A percentile compares a stretch with the other conserved stretches of the same genome.
These are phyloP conservation scores for Trametopsis cervina DNA, from an alignment of 768 basidiomycete genomes.

Conservation along the genomic window DNA sequence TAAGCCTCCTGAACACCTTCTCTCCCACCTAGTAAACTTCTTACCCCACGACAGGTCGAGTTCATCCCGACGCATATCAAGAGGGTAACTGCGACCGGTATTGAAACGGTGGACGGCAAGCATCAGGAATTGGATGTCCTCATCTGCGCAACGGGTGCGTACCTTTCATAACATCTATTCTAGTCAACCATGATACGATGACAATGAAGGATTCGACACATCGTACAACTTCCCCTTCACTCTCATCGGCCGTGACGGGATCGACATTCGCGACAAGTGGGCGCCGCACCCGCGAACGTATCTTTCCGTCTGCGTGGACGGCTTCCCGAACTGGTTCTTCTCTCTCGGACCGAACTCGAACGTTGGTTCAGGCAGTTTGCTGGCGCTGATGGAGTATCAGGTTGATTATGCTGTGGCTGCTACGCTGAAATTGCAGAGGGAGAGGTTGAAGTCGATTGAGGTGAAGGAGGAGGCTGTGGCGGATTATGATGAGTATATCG, in stretches of 20 bases:
- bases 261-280: conserved; percentile 46
- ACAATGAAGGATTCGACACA: conserved; percentile 43
- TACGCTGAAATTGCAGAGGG: conserved; percentile 53
- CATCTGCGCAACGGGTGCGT: conserved; percentile 52
- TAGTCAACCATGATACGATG: neutral
- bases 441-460: conserved; percentile 56
- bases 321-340: conserved; percentile 67
- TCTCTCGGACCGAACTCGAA: conserved; percentile 49
- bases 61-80: conserved; percentile 46
- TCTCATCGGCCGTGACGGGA: conserved; percentile 46
- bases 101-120: conserved; percentile 49
- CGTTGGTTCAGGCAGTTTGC: conserved; percentile 49
- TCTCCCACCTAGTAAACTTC: neutral
- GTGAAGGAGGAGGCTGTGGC: conserved; percentile 50
- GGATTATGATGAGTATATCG: conserved; percentile 56
- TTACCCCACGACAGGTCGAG: conserved; percentile 33
- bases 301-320: conserved; percentile 49
- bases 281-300: conserved; percentile 51
- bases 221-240: conserved; percentile 41
- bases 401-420: conserved; percentile 50
- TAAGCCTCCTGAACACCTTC: conserved; percentile 17
- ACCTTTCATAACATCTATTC: neutral
- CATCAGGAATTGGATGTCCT: conserved; percentile 51
- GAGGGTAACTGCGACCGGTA: conserved; percentile 44
- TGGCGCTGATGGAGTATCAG: conserved; percentile 48